Conservation (phyloP, 192 early-diverging fungal species). For the Backusella sp. region DNA sequence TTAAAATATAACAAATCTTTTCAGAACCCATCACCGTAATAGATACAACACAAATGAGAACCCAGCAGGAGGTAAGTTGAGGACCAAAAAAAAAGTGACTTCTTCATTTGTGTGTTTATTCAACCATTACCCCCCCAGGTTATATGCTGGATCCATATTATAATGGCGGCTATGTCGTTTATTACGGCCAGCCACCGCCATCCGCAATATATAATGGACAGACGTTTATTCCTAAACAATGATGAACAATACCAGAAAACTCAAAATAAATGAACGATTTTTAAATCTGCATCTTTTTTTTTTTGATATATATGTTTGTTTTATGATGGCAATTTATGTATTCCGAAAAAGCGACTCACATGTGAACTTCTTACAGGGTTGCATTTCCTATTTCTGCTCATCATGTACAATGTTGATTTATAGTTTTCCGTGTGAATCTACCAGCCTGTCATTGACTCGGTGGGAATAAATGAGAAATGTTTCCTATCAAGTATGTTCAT, state of each 20-base stretch:
- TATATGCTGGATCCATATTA: neutral
- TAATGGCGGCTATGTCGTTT: neutral
- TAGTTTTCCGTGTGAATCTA: neutral
- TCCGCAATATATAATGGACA: conserved; percentile 1
- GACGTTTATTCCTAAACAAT: neutral
- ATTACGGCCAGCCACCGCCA: neutral
- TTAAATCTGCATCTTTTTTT: neutral
- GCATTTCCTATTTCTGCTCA: too few relatives aligned
- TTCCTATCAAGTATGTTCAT: neutral
- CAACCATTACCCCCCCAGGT: neutral
- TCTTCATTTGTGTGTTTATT: neutral
- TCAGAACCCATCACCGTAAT: neutral
- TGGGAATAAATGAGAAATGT: neutral
- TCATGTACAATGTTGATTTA: too few relatives aligned
- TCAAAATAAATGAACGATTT: conserved; percentile 4
- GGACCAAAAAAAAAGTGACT: neutral
- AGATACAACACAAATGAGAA: neutral
- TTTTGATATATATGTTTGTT: neutral
- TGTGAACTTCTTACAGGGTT: too few relatives aligned
- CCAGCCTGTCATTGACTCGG: neutral
- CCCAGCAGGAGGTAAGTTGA: neutral
- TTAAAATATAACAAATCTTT: too few relatives aligned
- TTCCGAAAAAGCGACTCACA: too few relatives aligned
- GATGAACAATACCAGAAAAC: neutral
- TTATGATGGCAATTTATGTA: too few relatives aligned